Percentiles rank a stretch among this genome's conserved stretches.
phyloP scores from a whole-genome alignment of 139 green algal genomes.

The Medakamo hakoo region DNA sequence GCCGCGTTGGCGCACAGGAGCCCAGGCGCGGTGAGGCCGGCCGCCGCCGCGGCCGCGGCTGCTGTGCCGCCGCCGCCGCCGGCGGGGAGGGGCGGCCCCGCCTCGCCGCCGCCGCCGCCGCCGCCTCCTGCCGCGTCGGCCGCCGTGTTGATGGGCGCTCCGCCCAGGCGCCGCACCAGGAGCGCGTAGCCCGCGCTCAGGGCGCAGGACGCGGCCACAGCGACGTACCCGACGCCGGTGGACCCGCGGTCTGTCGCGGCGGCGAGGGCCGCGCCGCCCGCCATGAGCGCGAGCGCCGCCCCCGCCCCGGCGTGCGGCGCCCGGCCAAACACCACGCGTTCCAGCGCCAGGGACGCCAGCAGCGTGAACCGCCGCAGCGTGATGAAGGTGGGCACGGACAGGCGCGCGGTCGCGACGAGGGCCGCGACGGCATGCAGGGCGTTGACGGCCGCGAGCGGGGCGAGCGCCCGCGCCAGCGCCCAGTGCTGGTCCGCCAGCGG shows the following conservation, averaged over 20 bases:
- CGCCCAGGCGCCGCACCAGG: not conserved
- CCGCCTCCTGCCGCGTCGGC: no score
- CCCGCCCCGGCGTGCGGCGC: not conserved
- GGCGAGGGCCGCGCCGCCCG: not conserved
- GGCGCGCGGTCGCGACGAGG: not conserved
- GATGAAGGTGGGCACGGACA: not conserved
- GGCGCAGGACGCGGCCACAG: not conserved
- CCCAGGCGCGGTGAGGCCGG: not conserved
- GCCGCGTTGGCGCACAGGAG: not conserved
- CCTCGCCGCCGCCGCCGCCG: no score
- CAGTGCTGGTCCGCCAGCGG: not conserved
- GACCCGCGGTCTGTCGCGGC: not conserved
- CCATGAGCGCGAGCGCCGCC: not conserved
- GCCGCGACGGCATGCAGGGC: not conserved
- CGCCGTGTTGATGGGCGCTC: no score
- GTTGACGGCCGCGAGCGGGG: not conserved
- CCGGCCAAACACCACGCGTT: not conserved
- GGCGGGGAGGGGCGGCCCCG: no score
- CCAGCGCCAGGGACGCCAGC: not conserved
- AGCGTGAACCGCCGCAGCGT: not conserved
- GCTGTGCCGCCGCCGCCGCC: no score
- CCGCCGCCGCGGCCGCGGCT: no score
- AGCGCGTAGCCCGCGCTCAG: not conserved
- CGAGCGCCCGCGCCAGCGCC: not conserved
- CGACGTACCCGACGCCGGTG: not conserved